Percentiles rank a stretch among this genome's conserved stretches.
Conservation (phyloP, 495 filamentous ascomycete genomes). For the Podospora bellae-mahoneyi region DNA sequence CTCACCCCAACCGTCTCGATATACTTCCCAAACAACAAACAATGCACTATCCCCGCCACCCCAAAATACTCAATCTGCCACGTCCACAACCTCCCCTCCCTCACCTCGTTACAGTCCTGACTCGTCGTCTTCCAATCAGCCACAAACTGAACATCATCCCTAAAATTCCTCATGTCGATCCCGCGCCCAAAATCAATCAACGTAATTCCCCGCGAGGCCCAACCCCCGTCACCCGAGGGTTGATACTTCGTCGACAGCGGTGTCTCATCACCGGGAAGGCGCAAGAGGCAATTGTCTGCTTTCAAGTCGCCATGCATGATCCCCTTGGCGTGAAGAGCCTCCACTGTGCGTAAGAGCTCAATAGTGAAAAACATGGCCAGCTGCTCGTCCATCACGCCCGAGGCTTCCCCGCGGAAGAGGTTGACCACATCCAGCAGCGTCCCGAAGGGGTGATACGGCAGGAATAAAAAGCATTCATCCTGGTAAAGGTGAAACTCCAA, state of each 20-base stretch:
- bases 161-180: slow-evolving; percentile 88
- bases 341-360: slow-evolving; percentile 85
- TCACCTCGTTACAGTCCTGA: slow-evolving; percentile 90
- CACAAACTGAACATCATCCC: slow-evolving; percentile 74
- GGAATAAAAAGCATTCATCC: slow-evolving; percentile 78
- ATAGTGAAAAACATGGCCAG: slow-evolving; percentile 93
- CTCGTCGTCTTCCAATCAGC: slow-evolving; percentile 87
- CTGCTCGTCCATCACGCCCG: slow-evolving; percentile 75
- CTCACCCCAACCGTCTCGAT: slow-evolving; percentile 68
- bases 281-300: slow-evolving; percentile 88
- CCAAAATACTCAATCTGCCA: slow-evolving; percentile 96
- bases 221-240: slow-evolving; percentile 69
- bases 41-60: slow-evolving; percentile 79
- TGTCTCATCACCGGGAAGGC: slow-evolving; percentile 49
- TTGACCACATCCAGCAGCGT: slow-evolving; percentile 93
- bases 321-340: slow-evolving; percentile 73
- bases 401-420: slow-evolving; percentile 65
- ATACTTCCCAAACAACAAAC: slow-evolving; percentile 87
- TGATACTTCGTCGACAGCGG: slow-evolving; percentile 55
- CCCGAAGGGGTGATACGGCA: slow-evolving; percentile 85
- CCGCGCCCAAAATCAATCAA: slow-evolving; percentile 94
- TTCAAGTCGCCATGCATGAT: slow-evolving; percentile 94
- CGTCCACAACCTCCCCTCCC: slow-evolving; percentile 88
- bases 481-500: slow-evolving; percentile 85
- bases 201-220: slow-evolving; percentile 70